These are phyloP conservation scores for Botryotinia globosa DNA, from an alignment of 2,329 filamentous ascomycete species.

Conservation along the genomic window DNA sequence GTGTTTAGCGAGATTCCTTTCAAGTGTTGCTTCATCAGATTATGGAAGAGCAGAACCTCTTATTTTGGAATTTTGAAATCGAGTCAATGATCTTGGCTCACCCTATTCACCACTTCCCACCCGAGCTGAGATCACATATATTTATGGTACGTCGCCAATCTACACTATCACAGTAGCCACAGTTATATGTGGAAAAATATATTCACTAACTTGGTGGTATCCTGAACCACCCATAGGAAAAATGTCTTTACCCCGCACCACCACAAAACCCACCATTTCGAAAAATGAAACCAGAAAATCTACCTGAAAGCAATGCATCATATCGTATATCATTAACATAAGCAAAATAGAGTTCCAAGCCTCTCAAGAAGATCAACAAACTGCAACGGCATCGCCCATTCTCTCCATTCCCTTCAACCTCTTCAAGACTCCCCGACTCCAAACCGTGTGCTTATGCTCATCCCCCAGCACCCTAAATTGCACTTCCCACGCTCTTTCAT, in stretches of 20 bases:
- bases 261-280: no score
- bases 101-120: neutral
- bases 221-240: no score
- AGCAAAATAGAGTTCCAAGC: rapidly evolving
- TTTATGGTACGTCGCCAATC: rapidly evolving
- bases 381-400: neutral
- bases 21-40: neutral
- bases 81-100: neutral
- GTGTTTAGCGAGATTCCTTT: no score
- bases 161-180: rapidly evolving
- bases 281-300: neutral
- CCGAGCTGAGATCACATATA: neutral
- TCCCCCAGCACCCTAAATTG: neutral
- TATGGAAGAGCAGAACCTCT: neutral
- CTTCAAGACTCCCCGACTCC: neutral
- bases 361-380: rapidly evolving
- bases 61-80: neutral
- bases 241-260: neutral
- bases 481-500: neutral
- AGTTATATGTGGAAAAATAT: rapidly evolving
- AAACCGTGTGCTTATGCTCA: neutral
- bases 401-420: neutral
- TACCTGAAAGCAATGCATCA: no score
- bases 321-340: no score
- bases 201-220: neutral